Conservation (phyloP, 495 filamentous ascomycete genomes). For the Penicillium coffeae region DNA sequence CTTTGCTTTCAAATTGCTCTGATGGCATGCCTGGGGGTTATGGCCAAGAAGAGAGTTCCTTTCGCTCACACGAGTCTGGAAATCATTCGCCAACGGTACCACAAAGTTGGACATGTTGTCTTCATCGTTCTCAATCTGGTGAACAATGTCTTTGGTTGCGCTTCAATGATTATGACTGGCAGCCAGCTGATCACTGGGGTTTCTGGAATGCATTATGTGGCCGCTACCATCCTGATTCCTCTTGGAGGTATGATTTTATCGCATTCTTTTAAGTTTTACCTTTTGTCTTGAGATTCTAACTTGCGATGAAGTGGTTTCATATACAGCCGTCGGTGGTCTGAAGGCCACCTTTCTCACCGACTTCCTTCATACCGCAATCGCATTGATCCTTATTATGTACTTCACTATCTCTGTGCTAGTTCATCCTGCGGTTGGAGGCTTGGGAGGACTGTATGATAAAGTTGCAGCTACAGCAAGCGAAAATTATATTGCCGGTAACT, state of each 20-base stretch:
- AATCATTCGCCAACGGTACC: conserved; percentile 52
- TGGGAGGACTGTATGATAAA: conserved; percentile 37
- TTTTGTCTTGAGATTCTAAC: neutral
- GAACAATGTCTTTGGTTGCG: conserved; percentile 49
- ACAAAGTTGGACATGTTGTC: conserved; percentile 45
- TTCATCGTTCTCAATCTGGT: conserved; percentile 49
- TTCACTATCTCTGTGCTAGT: conserved; percentile 34
- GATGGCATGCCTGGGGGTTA: conserved; percentile 37
- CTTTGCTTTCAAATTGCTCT: conserved; percentile 39
- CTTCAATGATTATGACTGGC: conserved; percentile 38
- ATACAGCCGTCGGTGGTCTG: conserved; percentile 38
- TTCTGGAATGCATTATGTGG: conserved; percentile 39
- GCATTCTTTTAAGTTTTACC: neutral
- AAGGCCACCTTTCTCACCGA: conserved; percentile 42
- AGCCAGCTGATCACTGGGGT: conserved; percentile 35
- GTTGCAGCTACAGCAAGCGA: conserved; percentile 27
- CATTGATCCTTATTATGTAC: conserved; percentile 38
- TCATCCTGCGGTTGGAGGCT: conserved; percentile 28
- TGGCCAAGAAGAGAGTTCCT: conserved; percentile 46
- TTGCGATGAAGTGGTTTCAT: conserved; percentile 28
- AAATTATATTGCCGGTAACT: conserved; percentile 43
- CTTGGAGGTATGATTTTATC: conserved; percentile 29
- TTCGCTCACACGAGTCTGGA: conserved; percentile 56
- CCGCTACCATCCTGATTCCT: conserved; percentile 44
- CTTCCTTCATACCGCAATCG: conserved; percentile 37